Evolutionary conservation across 306 rosid genomes (phyloP).

Genomic region (Potentilla sterilis): DNA sequence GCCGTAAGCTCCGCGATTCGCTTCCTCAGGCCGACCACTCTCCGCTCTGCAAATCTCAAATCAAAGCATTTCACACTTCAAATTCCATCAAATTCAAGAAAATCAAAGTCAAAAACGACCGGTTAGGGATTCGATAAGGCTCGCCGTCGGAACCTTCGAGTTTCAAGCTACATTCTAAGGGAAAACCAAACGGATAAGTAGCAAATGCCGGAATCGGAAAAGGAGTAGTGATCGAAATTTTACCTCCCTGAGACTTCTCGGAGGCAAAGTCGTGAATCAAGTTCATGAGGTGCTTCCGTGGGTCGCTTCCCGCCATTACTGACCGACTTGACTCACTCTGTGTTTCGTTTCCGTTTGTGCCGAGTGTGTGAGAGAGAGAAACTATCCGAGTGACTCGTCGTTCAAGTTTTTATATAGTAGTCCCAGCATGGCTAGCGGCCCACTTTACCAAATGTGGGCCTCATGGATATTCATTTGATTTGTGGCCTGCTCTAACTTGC

Average conservation of each 20-base stretch:
- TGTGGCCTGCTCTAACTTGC: background rate
- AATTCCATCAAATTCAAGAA: background rate
- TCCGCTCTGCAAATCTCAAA: conserved; percentile 48
- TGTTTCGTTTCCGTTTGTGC: conserved; percentile 16
- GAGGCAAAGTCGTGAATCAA: conserved; percentile 66
- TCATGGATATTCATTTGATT: background rate
- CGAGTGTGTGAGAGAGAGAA: background rate
- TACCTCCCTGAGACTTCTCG: conserved; percentile 88
- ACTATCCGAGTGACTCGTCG: background rate
- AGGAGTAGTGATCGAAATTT: background rate
- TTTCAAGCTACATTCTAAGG: conserved; percentile 8
- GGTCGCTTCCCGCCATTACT: conserved; percentile 66
- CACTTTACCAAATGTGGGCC: background rate
- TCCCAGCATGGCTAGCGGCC: background rate
- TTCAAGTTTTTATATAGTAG: background rate
- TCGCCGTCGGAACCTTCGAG: too few species aligned
- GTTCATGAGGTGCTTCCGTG: conserved; percentile 56
- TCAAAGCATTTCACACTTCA: background rate
- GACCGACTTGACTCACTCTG: background rate
- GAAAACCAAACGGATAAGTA: conserved; percentile 8
- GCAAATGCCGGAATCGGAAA: background rate
- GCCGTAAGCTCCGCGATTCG: conserved; percentile 57
- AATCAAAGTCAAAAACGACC: background rate
- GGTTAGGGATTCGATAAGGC: background rate
- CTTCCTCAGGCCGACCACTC: conserved; percentile 60